Conservation (phyloP, 495 filamentous ascomycete species). For the Annulohypoxylon bovei region DNA sequence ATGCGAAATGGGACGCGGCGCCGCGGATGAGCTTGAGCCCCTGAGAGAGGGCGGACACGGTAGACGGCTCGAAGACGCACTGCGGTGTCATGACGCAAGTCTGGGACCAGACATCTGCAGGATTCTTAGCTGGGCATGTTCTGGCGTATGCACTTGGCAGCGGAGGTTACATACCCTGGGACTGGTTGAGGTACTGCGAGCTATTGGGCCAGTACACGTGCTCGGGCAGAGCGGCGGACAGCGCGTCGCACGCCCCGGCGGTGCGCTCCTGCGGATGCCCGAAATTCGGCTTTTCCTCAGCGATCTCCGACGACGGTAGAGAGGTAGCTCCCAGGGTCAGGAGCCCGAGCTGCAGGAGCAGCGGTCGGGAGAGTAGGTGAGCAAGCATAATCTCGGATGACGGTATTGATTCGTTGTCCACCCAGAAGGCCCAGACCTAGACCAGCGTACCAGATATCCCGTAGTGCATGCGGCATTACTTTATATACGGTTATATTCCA, state of each 20-base stretch:
- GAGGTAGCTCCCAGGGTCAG: not conserved
- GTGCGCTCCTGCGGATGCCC: not conserved
- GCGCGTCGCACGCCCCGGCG: not conserved
- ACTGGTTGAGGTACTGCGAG: slow-evolving; percentile 14
- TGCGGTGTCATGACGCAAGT: slow-evolving; percentile 21
- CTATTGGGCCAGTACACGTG: slow-evolving; percentile 8
- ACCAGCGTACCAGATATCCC: not conserved
- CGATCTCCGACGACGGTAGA: not conserved
- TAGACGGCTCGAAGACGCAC: slow-evolving; percentile 23
- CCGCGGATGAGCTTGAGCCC: slow-evolving; percentile 13
- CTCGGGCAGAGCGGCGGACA: not conserved
- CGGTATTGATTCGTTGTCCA: not conserved
- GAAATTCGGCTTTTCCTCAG: not conserved
- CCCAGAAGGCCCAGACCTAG: not conserved
- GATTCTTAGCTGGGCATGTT: slow-evolving; percentile 5
- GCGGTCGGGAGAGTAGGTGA: not conserved
- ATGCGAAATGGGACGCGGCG: slow-evolving; percentile 15
- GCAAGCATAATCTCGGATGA: not conserved
- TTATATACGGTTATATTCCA: not conserved
- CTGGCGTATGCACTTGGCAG: not conserved
- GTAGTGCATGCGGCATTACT: not conserved
- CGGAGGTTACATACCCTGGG: not conserved
- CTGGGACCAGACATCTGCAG: slow-evolving; percentile 20
- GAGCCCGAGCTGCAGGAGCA: slow-evolving; percentile 14
- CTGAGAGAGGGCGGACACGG: slow-evolving; percentile 3